Percentiles rank a stretch among this genome's conserved stretches.
These are phyloP conservation scores for Leucocoprinus leucothites DNA, from an alignment of 768 basidiomycete species.

Conservation along the genomic window DNA sequence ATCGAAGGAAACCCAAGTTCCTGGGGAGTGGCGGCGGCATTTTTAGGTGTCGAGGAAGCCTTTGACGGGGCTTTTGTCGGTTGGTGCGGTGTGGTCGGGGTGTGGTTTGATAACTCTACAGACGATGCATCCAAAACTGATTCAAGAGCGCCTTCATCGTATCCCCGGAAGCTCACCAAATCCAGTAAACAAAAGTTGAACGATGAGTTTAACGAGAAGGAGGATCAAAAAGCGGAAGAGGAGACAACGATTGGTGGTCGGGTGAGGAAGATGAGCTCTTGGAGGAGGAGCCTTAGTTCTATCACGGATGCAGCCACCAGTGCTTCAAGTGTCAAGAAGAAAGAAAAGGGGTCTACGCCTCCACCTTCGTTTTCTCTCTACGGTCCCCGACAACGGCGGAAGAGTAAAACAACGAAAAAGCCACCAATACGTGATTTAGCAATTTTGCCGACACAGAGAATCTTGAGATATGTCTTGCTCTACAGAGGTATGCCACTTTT, in stretches of 20 bases:
- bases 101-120: conserved; percentile 31
- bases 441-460: conserved; percentile 62
- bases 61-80: conserved; percentile 54
- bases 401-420: conserved; percentile 12
- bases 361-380: not conserved
- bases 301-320: conserved; percentile 13
- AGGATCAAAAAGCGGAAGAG: conserved; percentile 5
- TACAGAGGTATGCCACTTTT: conserved; percentile 45
- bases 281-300: conserved; percentile 24
- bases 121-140: not conserved
- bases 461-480: conserved; percentile 65
- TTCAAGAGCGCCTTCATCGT: not conserved
- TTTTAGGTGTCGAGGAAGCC: conserved; percentile 49
- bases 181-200: not conserved
- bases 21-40: conserved; percentile 60
- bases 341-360: not conserved
- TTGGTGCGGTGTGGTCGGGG: conserved; percentile 58
- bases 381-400: not conserved
- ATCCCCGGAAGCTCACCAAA: not conserved
- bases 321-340: not conserved
- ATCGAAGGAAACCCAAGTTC: conserved; percentile 61
- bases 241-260: not conserved
- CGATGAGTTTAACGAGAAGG: not conserved
- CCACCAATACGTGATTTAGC: conserved; percentile 55
- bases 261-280: conserved; percentile 16